A percentile compares a stretch with the other conserved stretches of the same genome.
Conservation (phyloP, 2,329 filamentous ascomycete genomes). For the Alternaria gansuensis region DNA sequence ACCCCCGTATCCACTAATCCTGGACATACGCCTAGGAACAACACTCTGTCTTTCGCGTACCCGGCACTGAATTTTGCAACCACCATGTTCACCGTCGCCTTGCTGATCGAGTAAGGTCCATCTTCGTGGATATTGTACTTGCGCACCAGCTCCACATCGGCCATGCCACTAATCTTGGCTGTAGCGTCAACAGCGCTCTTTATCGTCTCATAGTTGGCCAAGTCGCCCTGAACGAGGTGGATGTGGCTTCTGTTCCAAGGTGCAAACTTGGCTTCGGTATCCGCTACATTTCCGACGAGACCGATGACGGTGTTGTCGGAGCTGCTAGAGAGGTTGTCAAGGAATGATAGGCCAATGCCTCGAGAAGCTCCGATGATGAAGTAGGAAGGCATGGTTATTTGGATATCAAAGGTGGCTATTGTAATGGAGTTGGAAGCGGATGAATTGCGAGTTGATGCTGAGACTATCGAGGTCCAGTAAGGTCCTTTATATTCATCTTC, state of each 20-base stretch:
- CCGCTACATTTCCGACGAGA: slow-evolving; percentile 41
- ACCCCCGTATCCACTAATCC: slow-evolving; percentile 33
- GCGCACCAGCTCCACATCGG: slow-evolving; percentile 43
- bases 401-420: neutral
- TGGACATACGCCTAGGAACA: slow-evolving; percentile 35
- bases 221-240: slow-evolving; percentile 52
- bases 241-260: slow-evolving; percentile 41
- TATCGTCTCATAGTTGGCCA: slow-evolving; percentile 48
- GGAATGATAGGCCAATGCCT: slow-evolving; percentile 39
- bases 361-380: slow-evolving; percentile 47
- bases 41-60: slow-evolving; percentile 34
- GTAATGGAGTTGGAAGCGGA: too few relatives aligned
- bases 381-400: slow-evolving; percentile 41
- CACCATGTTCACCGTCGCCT: slow-evolving; percentile 55
- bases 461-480: neutral
- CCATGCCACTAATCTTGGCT: slow-evolving; percentile 49
- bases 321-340: slow-evolving; percentile 35
- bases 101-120: slow-evolving; percentile 52
- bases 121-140: slow-evolving; percentile 31
- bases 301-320: slow-evolving; percentile 47
- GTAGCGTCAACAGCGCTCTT: slow-evolving; percentile 45
- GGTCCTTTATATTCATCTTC: neutral
- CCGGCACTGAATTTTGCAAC: slow-evolving; percentile 55
- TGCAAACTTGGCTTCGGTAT: slow-evolving; percentile 17
- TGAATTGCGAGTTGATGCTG: neutral